phyloP scores from a whole-genome alignment of 2,329 filamentous ascomycete genomes.

The Xylariaceae sp. region DNA sequence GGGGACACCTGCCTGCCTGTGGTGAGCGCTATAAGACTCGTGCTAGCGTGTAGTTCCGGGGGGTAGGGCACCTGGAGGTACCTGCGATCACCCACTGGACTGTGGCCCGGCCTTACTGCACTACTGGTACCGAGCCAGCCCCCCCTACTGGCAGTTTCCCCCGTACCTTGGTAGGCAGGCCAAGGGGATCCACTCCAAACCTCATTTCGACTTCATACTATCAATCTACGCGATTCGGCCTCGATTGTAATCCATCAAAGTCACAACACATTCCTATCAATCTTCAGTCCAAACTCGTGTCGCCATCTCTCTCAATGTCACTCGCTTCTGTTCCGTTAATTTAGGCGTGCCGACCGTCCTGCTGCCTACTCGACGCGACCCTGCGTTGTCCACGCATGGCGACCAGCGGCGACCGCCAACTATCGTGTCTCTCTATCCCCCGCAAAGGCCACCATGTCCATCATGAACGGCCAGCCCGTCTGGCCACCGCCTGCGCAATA shows the following conservation, averaged over 20 bases:
- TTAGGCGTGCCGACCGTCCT: slow-evolving; percentile 42
- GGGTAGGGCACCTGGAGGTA: too few relatives aligned
- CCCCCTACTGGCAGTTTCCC: slow-evolving; percentile 9
- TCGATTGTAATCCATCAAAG: slow-evolving; percentile 47
- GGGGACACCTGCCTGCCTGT: too few relatives aligned
- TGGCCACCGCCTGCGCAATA: slow-evolving; percentile 56
- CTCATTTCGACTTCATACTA: slow-evolving; percentile 48
- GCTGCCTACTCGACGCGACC: slow-evolving; percentile 47
- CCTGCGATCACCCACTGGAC: too few relatives aligned
- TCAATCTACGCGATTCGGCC: slow-evolving; percentile 46
- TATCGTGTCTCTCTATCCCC: slow-evolving; percentile 44
- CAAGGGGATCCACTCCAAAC: slow-evolving; percentile 23
- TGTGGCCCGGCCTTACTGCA: too few relatives aligned
- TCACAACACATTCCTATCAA: slow-evolving; percentile 39
- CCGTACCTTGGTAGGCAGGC: slow-evolving; percentile 3
- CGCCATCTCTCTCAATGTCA: slow-evolving; percentile 49
- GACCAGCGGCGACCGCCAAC: slow-evolving; percentile 52
- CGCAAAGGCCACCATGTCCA: slow-evolving; percentile 54
- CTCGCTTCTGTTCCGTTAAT: slow-evolving; percentile 46
- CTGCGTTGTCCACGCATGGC: slow-evolving; percentile 49
- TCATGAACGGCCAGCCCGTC: slow-evolving; percentile 59
- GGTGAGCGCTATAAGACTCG: too few relatives aligned
- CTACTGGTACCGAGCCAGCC: not conserved
- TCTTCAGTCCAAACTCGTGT: slow-evolving; percentile 35
- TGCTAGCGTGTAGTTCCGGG: too few relatives aligned